These are phyloP conservation scores for Xylariomycetidae sp. DNA, from an alignment of 2,329 filamentous ascomycete species.

Conservation along the genomic window DNA sequence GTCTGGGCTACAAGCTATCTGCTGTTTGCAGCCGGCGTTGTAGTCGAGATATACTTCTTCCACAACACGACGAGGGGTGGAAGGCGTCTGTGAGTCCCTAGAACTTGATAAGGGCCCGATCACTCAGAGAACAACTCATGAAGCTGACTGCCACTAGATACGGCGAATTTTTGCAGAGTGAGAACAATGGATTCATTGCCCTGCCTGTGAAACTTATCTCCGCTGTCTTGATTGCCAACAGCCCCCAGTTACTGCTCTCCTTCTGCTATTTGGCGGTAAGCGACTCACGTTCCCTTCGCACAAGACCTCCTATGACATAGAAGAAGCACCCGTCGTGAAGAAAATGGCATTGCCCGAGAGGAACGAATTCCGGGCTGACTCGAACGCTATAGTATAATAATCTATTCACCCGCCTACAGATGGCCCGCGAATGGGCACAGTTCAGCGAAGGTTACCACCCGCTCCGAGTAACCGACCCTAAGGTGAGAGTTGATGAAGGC, in stretches of 20 bases:
- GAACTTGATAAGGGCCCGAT: too few relatives aligned
- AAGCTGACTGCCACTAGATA: background rate
- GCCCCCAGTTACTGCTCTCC: conserved; percentile 32
- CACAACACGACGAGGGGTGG: background rate
- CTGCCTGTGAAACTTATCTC: background rate
- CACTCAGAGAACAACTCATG: too few relatives aligned
- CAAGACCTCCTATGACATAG: background rate
- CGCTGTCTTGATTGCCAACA: conserved; percentile 24
- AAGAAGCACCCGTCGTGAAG: too few relatives aligned
- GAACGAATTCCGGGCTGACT: background rate
- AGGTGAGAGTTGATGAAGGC: background rate
- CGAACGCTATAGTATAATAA: conserved; percentile 23
- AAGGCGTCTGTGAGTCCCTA: too few relatives aligned
- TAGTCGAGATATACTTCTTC: background rate
- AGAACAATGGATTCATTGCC: conserved; percentile 2
- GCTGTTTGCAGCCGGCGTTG: background rate
- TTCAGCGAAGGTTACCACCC: conserved; percentile 22
- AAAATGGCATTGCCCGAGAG: background rate
- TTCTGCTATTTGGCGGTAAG: conserved; percentile 27
- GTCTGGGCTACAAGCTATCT: conserved; percentile 2
- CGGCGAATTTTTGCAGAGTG: conserved; percentile 1
- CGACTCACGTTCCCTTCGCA: background rate
- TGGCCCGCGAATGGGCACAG: conserved; percentile 33
- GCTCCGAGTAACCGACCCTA: conserved; percentile 27
- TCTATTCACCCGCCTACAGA: conserved; percentile 34